Percentiles rank a stretch among this genome's conserved stretches.
Conservation (phyloP, 225 moss, liverwort and hornwort genomes). For the Sphagnum tenellum region DNA sequence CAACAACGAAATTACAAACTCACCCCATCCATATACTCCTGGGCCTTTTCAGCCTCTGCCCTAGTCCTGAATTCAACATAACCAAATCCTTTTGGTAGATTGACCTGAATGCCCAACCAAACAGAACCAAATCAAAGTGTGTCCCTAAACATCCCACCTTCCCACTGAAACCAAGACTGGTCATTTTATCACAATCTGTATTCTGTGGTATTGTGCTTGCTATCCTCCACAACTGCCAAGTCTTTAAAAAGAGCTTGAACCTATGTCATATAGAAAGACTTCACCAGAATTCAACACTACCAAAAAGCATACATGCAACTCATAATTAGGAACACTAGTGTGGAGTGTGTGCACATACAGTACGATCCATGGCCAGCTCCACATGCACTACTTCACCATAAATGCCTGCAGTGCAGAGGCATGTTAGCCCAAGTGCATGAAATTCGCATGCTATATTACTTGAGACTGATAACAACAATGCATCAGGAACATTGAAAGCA, state of each 20-base stretch:
- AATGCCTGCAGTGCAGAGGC: constrained; percentile 31
- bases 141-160: neutral
- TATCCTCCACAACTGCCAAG: too few relatives aligned
- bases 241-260: too few relatives aligned
- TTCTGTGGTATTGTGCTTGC: too few relatives aligned
- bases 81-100: constrained; percentile 87
- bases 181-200: too few relatives aligned
- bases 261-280: too few relatives aligned
- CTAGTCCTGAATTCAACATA: constrained; percentile 95
- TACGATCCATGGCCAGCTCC: constrained; percentile 99
- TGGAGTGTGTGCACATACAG: constrained; percentile 30
- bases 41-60: constrained; percentile 83
- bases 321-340: too few relatives aligned
- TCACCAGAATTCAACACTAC: too few relatives aligned
- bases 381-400: constrained; percentile 94
- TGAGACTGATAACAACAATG: neutral
- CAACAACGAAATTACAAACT: constrained; percentile 8
- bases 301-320: too few relatives aligned
- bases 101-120: constrained; percentile 32
- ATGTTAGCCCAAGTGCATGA: too few relatives aligned
- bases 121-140: neutral
- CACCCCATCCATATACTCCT: constrained; percentile 85
- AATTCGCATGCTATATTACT: neutral
- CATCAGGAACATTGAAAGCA: neutral
- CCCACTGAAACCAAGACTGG: too few relatives aligned